Conservation (phyloP, 176 grass and related monocot genomes). For the Alloteropsis semialata region DNA sequence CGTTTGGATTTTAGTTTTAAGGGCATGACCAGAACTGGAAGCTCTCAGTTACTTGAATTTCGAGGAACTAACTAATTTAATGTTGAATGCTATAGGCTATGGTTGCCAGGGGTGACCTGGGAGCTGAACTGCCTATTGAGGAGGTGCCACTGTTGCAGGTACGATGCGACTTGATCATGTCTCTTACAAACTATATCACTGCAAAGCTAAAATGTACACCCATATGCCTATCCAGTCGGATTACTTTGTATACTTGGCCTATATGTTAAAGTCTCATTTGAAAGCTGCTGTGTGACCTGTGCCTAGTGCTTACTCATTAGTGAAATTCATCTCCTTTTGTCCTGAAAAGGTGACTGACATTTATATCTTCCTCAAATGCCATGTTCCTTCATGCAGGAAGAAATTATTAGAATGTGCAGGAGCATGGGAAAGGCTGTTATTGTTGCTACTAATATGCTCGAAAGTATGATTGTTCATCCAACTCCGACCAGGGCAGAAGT, state of each 20-base stretch:
- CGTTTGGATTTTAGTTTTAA: slow-evolving; percentile 8
- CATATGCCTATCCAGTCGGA: not conserved
- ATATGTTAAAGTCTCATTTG: not conserved
- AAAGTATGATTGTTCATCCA: slow-evolving; percentile 99
- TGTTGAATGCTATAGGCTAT: slow-evolving; percentile 69
- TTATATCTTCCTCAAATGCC: slow-evolving; percentile 21
- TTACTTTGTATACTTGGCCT: not conserved
- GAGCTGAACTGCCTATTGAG: slow-evolving; percentile 97
- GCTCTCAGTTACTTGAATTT: slow-evolving; percentile 1
- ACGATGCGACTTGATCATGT: slow-evolving; percentile 23
- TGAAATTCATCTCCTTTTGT: not conserved
- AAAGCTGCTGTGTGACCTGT: not conserved
- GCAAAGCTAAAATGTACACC: not conserved
- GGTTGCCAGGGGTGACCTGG: slow-evolving; percentile 98
- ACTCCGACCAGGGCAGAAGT: slow-evolving; percentile 97
- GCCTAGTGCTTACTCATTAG: not conserved
- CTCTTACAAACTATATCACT: not conserved
- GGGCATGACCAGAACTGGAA: not conserved
- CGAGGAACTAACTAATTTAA: not conserved
- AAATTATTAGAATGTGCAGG: slow-evolving; percentile 95
- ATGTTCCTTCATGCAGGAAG: slow-evolving; percentile 61
- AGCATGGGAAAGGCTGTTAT: slow-evolving; percentile 99
- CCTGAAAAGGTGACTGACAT: not conserved
- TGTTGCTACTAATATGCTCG: slow-evolving; percentile 99
- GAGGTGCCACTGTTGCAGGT: slow-evolving; percentile 97